Conservation (phyloP, 1,284 basidiomycete genomes). For the Pascua guehoae region DNA sequence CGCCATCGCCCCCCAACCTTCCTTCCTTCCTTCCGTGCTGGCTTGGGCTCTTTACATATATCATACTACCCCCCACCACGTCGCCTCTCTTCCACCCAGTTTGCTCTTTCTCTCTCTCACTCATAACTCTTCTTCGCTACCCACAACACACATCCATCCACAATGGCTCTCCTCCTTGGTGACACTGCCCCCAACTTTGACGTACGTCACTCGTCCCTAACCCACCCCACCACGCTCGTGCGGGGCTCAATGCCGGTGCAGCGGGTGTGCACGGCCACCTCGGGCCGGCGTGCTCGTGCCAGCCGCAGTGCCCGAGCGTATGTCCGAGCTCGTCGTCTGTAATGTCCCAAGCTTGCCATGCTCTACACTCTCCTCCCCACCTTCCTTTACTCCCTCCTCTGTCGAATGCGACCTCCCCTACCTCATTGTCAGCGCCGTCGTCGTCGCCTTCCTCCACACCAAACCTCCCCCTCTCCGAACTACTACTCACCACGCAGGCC, state of each 20-base stretch:
- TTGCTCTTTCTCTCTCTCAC: background rate
- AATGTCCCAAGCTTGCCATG: background rate
- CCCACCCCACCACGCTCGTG: background rate
- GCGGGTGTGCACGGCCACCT: no score
- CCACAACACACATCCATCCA: constrained; percentile 12
- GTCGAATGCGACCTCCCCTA: no score
- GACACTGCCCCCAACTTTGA: constrained; percentile 45
- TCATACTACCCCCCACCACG: background rate
- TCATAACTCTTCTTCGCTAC: constrained; percentile 1
- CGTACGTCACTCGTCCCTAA: constrained; percentile 3
- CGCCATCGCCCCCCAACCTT: no score
- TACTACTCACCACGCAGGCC: constrained; percentile 68
- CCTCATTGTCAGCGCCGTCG: background rate
- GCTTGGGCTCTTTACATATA: no score
- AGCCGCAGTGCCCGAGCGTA: no score
- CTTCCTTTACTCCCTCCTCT: no score
- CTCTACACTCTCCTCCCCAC: background rate
- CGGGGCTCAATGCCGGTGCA: no score
- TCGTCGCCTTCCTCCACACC: background rate
- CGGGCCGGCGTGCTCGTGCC: no score
- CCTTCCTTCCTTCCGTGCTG: no score
- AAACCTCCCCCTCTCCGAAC: background rate
- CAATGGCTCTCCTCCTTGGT: constrained; percentile 45
- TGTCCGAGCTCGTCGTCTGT: background rate
- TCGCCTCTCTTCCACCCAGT: background rate